Evolutionary conservation across 208 protist species (phyloP), one percentile per base, ranked within the genome.

Genomic region (Porcisia deanei): DNA sequence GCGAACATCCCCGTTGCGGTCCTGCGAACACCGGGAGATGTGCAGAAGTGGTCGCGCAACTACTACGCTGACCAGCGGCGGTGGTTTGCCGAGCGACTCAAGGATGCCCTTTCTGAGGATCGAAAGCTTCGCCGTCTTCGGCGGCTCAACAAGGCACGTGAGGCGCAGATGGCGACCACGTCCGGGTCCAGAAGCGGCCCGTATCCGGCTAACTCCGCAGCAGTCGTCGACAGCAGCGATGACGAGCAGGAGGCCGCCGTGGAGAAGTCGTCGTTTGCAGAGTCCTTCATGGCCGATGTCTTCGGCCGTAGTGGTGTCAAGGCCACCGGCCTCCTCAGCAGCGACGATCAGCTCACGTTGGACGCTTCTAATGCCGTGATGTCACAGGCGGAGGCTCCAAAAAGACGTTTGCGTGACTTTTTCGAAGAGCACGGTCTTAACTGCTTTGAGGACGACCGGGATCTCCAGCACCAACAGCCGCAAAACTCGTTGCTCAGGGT

Each of bases 391-490:
- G 80, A 69, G 66, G 68, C 63, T 0, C 70, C 59, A n/a, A 79
- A 80, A 69, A 68, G 69, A 3, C 77, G 80, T 37, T 41, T 78
- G 55, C 73, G 75, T n/a, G 90, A 95, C 77, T 95, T 95, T 69
- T 95, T 95, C 80, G 75, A 86, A 54, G 78, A 91, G 34, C 88
- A 86, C 63, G 85, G 84, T 7, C 80, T 95, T 39, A 86, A 92
- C 22, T 71, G 84, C 2, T 92, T 95, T 71, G 70, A 79, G 14
- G 52, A 81, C 20, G 82, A 84, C 22, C 60, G 53, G 22, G 74
- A 81, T 66, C 39, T 69, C n/a, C 71, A 68, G 18, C n/a, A 68
- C 0, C 39, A 61, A 25, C 53, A 74, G n/a, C 34, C 14, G 37
- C 30, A 63, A 22, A 18, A 9, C 18, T 20, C 57, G 68, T 8